Evolutionary conservation across 495 filamentous ascomycete species (phyloP).

Genomic region (Penicillium psychrofluorescens): DNA sequence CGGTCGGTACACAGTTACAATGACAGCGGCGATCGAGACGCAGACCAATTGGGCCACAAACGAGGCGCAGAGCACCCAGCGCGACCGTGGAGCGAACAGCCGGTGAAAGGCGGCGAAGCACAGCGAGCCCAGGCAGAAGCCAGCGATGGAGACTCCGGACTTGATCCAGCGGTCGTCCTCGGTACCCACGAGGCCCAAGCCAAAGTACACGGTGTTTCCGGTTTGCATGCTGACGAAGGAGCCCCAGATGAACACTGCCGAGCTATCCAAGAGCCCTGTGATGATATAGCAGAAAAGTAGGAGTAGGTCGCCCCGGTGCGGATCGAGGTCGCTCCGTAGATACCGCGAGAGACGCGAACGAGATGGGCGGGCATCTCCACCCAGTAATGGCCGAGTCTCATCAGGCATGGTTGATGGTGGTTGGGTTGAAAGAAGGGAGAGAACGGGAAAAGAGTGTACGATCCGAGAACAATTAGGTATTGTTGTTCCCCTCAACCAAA

Average conservation of each 20-base stretch:
- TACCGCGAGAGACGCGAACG: constrained; percentile 16
- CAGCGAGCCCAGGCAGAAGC: constrained; percentile 60
- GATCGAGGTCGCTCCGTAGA: constrained; percentile 43
- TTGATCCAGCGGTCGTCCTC: constrained; percentile 49
- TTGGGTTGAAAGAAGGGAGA: too few species aligned
- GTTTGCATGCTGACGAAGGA: constrained; percentile 77
- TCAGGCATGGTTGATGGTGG: constrained; percentile 1
- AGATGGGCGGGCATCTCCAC: neutral
- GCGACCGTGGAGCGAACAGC: constrained; percentile 39
- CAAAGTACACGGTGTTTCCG: constrained; percentile 71
- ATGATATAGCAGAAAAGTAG: constrained; percentile 63
- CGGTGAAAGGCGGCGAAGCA: constrained; percentile 59
- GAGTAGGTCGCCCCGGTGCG: constrained; percentile 51
- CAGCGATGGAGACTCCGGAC: constrained; percentile 53
- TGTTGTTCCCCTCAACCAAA: too few species aligned
- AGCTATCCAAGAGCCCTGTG: constrained; percentile 67
- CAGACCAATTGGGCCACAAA: constrained; percentile 49
- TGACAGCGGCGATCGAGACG: constrained; percentile 48
- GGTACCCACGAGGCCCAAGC: constrained; percentile 53
- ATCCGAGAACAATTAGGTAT: neutral
- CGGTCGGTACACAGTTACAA: constrained; percentile 43
- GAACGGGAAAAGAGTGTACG: too few species aligned
- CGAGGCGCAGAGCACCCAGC: constrained; percentile 56
- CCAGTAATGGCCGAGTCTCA: constrained; percentile 7
- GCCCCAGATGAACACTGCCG: constrained; percentile 65